Evolutionary conservation across 371 early-diverging fungal genomes (phyloP), one percentile per base, ranked within the genome.

Genomic region (Mortierella sp.): DNA sequence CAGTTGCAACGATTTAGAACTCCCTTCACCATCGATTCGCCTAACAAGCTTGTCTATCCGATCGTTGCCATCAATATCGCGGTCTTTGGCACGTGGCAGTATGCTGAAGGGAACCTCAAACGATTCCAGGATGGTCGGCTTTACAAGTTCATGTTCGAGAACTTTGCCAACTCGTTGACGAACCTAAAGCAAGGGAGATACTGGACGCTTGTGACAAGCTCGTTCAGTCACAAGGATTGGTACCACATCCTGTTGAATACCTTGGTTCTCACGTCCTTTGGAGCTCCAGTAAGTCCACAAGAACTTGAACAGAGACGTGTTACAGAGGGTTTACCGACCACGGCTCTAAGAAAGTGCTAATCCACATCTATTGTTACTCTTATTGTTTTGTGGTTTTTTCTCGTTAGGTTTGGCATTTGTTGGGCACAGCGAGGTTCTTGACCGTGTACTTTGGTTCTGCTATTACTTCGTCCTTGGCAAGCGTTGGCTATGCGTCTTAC

Each of bases 231-330:
- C 51, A 66, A 71, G 40, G 72, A 71, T 9, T 58, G 83, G 49
- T 72, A 77, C 24, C 88, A 88, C 57, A 65, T 88, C 28, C 80
- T 81, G 25, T 31, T 88, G 7, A 88, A 86, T 55, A 83, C 83
- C 74, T 53, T 88, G 48, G 86, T 86, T 0, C 62, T 88, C 41
- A 21, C 63, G 40, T 74, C 76, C 24, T 74, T 74, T 57, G 76
- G 76, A 0, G 53, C 67, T 49, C 68, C 76, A 4, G 73, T 72
- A 58, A 57, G 72, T 56, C 7, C 34, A 14, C n/a, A n/a, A n/a
- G n/a, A n/a, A n/a, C n/a, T n/a, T n/a, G n/a, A n/a, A n/a, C n/a
- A n/a, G n/a, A n/a, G n/a, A n/a, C n/a, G 21, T 47, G 8, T 47
- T 12, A 19, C n/a, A n/a, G n/a, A n/a, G n/a, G n/a, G n/a, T n/a